Conservation (phyloP, 805 yeast species). For the Pichia paraexigua region DNA sequence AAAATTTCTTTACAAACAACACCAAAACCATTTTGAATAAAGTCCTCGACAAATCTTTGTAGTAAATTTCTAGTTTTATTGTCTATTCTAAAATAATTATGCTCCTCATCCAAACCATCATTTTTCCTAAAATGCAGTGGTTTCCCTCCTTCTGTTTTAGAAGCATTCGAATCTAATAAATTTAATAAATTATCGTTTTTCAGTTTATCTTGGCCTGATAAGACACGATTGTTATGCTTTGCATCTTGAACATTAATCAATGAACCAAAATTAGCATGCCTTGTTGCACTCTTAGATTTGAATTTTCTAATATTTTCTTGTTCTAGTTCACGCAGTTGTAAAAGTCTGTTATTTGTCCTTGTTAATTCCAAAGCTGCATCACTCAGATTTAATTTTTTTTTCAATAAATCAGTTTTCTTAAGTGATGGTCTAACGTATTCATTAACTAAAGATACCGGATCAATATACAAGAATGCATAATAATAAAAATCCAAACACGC, state of each 20-base stretch:
- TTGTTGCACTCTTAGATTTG: slow-evolving; percentile 21
- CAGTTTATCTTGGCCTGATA: slow-evolving; percentile 59
- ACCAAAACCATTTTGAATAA: slow-evolving; percentile 70
- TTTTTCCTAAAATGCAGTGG: slow-evolving; percentile 35
- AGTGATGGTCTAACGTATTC: not conserved
- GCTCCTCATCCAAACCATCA: not conserved
- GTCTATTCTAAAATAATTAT: not conserved
- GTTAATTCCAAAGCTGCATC: slow-evolving; percentile 1
- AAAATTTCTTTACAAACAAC: slow-evolving; percentile 49
- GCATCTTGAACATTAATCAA: slow-evolving; percentile 62
- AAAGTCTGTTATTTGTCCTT: slow-evolving; percentile 28
- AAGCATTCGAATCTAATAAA: slow-evolving; percentile 57
- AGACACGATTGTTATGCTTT: slow-evolving; percentile 44
- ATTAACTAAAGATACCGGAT: slow-evolving; percentile 24
- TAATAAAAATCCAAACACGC: slow-evolving; percentile 64
- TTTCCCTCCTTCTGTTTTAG: slow-evolving; percentile 21
- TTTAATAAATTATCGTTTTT: slow-evolving; percentile 41
- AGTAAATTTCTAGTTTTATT: slow-evolving; percentile 25
- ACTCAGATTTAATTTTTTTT: not conserved
- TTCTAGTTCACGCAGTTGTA: slow-evolving; percentile 54
- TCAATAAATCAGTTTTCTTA: not conserved
- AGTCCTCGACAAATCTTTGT: slow-evolving; percentile 43
- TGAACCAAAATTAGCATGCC: slow-evolving; percentile 92
- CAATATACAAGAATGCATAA: slow-evolving; percentile 51
- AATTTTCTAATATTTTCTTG: slow-evolving; percentile 35